A percentile compares a stretch with the other conserved stretches of the same genome.
Conservation (phyloP, 2,329 filamentous ascomycete genomes). For the Saccharata proteae region DNA sequence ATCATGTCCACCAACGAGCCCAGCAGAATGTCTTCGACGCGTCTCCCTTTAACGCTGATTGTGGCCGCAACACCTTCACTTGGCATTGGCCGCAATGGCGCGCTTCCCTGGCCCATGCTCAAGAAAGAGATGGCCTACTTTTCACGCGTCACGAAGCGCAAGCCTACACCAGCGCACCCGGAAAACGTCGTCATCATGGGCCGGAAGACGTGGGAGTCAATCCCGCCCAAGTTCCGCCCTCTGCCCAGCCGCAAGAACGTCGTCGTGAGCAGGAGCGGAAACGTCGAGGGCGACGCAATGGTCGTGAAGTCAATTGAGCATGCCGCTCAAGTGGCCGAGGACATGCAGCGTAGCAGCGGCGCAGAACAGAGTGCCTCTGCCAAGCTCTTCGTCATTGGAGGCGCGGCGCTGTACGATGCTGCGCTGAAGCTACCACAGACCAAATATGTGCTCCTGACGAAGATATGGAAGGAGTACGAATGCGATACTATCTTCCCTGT, state of each 20-base stretch:
- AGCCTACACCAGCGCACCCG: slow-evolving; percentile 20
- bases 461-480: slow-evolving; percentile 55
- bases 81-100: slow-evolving; percentile 72
- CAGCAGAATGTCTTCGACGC: too few species aligned
- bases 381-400: slow-evolving; percentile 77
- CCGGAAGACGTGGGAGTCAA: slow-evolving; percentile 90
- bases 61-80: slow-evolving; percentile 84
- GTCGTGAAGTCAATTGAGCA: slow-evolving; percentile 47
- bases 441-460: slow-evolving; percentile 56
- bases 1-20: not conserved
- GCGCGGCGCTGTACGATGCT: slow-evolving; percentile 69
- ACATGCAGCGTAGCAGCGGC: slow-evolving; percentile 6
- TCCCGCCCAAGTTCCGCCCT: slow-evolving; percentile 67
- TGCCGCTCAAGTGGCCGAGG: slow-evolving; percentile 33
- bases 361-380: slow-evolving; percentile 31
- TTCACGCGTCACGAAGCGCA: slow-evolving; percentile 69
- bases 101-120: slow-evolving; percentile 79
- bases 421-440: slow-evolving; percentile 50
- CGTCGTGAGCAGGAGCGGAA: slow-evolving; percentile 44
- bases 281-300: slow-evolving; percentile 34
- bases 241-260: slow-evolving; percentile 72
- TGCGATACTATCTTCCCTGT: slow-evolving; percentile 66
- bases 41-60: slow-evolving; percentile 67
- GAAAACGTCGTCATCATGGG: slow-evolving; percentile 80
- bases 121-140: slow-evolving; percentile 94